phyloP scores from a whole-genome alignment of 768 basidiomycete genomes.

The Amanita jacksonii region DNA sequence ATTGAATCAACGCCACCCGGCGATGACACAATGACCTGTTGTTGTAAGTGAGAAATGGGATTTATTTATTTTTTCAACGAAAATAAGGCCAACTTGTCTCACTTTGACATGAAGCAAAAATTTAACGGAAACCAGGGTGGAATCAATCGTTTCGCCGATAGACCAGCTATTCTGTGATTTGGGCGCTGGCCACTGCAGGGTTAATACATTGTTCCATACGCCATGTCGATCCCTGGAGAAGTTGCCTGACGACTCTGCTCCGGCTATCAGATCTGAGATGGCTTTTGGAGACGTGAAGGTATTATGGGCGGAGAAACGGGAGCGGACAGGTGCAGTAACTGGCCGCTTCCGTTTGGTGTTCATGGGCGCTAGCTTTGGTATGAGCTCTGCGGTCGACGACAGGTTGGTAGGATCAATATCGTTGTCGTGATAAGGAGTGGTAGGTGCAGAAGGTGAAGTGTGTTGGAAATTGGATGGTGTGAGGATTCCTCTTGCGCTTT shows the following conservation, averaged over 20 bases:
- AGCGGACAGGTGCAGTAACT: slow-evolving; percentile 17
- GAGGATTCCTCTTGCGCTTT: slow-evolving; percentile 22
- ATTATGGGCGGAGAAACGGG: slow-evolving; percentile 20
- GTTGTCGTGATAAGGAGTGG: background rate
- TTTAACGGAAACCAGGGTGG: slow-evolving; percentile 51
- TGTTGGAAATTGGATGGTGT: background rate
- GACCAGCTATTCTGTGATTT: slow-evolving; percentile 70
- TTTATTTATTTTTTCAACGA: too few relatives aligned
- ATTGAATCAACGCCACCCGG: slow-evolving; percentile 54
- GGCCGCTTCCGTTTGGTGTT: slow-evolving; percentile 4
- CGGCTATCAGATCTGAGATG: slow-evolving; percentile 43
- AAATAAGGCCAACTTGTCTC: too few relatives aligned
- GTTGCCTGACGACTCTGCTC: slow-evolving; percentile 47
- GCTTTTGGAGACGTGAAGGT: slow-evolving; percentile 24
- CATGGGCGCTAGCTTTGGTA: background rate
- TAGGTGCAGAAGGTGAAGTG: background rate
- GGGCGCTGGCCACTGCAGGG: slow-evolving; percentile 62
- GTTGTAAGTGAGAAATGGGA: too few relatives aligned
- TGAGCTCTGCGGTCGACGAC: background rate
- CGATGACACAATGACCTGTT: slow-evolving; percentile 40
- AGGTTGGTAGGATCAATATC: background rate
- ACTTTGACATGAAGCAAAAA: slow-evolving; percentile 71
- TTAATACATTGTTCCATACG: slow-evolving; percentile 54
- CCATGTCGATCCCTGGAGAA: slow-evolving; percentile 50
- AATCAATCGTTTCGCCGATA: slow-evolving; percentile 67